Evolutionary conservation across 805 yeast species (phyloP).

Genomic region (Saccharomycopsis selenospora): DNA sequence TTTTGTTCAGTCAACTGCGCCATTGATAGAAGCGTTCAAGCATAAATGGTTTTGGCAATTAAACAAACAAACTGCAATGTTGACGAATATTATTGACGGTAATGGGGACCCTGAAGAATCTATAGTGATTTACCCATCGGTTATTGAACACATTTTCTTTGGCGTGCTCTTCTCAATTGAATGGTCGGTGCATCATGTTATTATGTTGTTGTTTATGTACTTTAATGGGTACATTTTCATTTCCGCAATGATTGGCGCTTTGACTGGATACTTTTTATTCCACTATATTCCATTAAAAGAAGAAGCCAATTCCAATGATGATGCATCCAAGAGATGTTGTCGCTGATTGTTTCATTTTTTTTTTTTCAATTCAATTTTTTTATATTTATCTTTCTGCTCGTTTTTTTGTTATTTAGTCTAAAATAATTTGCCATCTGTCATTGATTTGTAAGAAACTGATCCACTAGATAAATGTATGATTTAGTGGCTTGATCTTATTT

Average conservation of each 20-base stretch:
- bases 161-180: slow-evolving; percentile 45
- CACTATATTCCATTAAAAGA: slow-evolving; percentile 35
- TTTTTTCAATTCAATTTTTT: too few species aligned
- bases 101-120: not conserved
- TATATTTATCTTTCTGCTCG: too few species aligned
- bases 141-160: slow-evolving; percentile 44
- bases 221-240: slow-evolving; percentile 64
- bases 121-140: slow-evolving; percentile 31
- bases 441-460: too few species aligned
- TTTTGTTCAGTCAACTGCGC: slow-evolving; percentile 8
- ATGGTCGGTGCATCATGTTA: slow-evolving; percentile 58
- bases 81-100: not conserved
- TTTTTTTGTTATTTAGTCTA: too few species aligned
- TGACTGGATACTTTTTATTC: slow-evolving; percentile 50
- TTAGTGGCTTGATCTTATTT: too few species aligned
- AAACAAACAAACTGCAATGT: not conserved
- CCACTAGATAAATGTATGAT: too few species aligned
- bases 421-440: too few species aligned
- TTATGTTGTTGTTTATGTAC: slow-evolving; percentile 71
- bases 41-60: slow-evolving; percentile 22
- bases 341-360: slow-evolving; percentile 1
- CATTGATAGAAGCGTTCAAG: slow-evolving; percentile 16
- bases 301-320: slow-evolving; percentile 2
- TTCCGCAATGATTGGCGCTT: slow-evolving; percentile 55
- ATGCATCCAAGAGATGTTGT: slow-evolving; percentile 2